Conservation (phyloP, 1,284 basidiomycete genomes). For the Mycena citricolor region DNA sequence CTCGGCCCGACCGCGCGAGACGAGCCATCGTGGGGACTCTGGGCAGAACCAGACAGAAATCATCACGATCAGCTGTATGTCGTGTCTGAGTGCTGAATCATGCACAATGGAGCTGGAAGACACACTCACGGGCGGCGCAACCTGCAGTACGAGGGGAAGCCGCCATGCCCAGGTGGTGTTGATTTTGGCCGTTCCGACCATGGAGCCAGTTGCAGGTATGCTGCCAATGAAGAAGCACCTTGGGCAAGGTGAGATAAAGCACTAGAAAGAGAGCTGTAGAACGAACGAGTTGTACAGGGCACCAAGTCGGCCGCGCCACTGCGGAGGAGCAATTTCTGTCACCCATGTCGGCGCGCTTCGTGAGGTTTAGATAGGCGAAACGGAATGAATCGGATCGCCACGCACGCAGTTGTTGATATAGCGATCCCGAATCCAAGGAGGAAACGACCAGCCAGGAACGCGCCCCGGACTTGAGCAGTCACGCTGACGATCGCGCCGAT, state of each 20-base stretch:
- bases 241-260: background rate
- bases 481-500: constrained; percentile 27
- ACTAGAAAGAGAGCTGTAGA: background rate
- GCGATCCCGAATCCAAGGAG: constrained; percentile 33
- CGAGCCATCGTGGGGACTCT: constrained; percentile 55
- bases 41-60: constrained; percentile 46
- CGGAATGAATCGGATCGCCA: background rate
- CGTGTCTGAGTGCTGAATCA: constrained; percentile 37
- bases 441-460: constrained; percentile 31
- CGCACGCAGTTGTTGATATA: constrained; percentile 29
- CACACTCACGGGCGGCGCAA: constrained; percentile 16
- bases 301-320: constrained; percentile 31
- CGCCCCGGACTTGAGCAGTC: constrained; percentile 24
- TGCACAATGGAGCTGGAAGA: constrained; percentile 41
- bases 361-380: background rate
- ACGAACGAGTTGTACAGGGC: constrained; percentile 30
- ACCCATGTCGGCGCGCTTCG: constrained; percentile 30
- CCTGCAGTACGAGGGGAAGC: constrained; percentile 50
- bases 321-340: constrained; percentile 31
- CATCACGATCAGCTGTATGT: constrained; percentile 26
- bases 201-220: constrained; percentile 47
- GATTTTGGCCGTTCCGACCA: constrained; percentile 50
- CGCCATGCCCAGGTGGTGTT: constrained; percentile 47
- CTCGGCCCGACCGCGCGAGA: constrained; percentile 41
- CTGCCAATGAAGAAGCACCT: constrained; percentile 32